Evolutionary conservation across 1,284 basidiomycete genomes (phyloP), one percentile per base, ranked within the genome.

Genomic region (Puccinia hordei): DNA sequence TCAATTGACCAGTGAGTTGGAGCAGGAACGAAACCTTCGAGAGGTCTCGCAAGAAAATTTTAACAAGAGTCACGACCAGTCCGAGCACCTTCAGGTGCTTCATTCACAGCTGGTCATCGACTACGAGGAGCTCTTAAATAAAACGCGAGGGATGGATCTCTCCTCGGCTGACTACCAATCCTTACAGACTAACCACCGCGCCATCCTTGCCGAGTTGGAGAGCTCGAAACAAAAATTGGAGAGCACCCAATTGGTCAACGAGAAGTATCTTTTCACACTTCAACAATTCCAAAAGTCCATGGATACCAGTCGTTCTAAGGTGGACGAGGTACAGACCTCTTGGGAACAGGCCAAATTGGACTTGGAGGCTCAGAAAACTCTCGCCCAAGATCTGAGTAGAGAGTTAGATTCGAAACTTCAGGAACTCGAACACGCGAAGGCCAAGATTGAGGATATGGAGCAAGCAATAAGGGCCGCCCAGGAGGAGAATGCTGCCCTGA

Each of bases 251-350:
- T 86, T 88, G 10, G 89, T 90, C 22, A 89, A 91, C 41, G 93
- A 94, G 73, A 91, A 94, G 83, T 94, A 98, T 85, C 87, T 96
- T 38, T 90, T 90, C 33, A 90, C 94, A 0, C 88, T 99, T 76
- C 93, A 94, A 73, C 93, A 97, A 86, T 90, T 93, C 5, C 91
- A 92, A 74, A 87, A 88, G 17, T 93, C 94, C 0, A 87, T 99
- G 73, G 88, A 90, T 61, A 90, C 93, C 0, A 90, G 94, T 12
- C 90, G 91, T 4, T 87, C 89, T 3, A 91, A 94, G n/a, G 89
- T 92, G 0, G 89, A 90, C 24, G 95, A 98, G 85, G 88, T 95
- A 55, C 93, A 97, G 84, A 85, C 88, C 10, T 89, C 93, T 83
- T 91, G 93, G 86, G 88, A 90, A 81, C 90, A 89, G 57, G 89